Evolutionary conservation across 257 asterid species (phyloP).

Genomic region (Plantago ovata): DNA sequence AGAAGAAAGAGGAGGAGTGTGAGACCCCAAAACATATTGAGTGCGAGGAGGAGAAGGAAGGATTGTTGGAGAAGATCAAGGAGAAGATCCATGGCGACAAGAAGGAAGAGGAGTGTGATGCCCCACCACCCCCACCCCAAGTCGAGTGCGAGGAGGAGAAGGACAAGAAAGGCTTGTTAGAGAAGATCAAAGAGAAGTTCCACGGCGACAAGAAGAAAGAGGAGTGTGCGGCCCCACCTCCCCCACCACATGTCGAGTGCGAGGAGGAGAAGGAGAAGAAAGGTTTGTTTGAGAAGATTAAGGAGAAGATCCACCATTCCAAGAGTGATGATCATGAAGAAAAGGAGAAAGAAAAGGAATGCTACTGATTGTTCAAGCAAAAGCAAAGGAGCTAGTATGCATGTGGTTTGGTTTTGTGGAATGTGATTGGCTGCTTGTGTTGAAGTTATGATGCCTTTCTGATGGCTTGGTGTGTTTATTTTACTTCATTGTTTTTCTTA

Average conservation of each 20-base stretch:
- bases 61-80: background rate
- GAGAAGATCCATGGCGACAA: background rate
- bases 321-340: constrained; percentile 45
- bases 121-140: background rate
- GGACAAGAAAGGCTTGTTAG: constrained; percentile 72
- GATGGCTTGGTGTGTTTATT: constrained; percentile 18
- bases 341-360: constrained; percentile 25
- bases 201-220: constrained; percentile 67
- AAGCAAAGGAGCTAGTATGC: no score
- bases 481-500: background rate
- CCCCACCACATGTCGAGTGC: background rate
- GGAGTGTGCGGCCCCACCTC: constrained; percentile 31
- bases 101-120: constrained; percentile 18
- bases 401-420: background rate
- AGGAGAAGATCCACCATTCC: constrained; percentile 44
- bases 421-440: constrained; percentile 7
- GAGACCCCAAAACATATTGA: no score
- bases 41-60: no score
- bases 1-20: no score
- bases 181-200: constrained; percentile 68
- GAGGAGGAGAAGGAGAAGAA: constrained; percentile 41
- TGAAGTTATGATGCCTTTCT: background rate
- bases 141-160: constrained; percentile 20
- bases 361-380: constrained; percentile 4
- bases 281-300: constrained; percentile 46